Evolutionary conservation across 371 early-diverging fungal species (phyloP).

Genomic region (Rhizomucor miehei): DNA sequence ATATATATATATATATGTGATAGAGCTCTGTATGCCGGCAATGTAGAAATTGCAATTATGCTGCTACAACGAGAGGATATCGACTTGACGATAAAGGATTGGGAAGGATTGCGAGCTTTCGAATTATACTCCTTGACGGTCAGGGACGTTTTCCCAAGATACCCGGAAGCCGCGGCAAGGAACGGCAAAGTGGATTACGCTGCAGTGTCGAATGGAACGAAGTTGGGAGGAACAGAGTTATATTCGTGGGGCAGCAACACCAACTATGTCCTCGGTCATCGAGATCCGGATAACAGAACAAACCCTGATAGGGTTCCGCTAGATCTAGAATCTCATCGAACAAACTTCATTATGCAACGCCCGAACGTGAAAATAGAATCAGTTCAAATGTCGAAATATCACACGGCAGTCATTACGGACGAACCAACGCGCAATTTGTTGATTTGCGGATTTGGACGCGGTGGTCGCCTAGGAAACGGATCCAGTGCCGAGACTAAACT

Average conservation of each 20-base stretch:
- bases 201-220: background rate
- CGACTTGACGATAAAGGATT: slow-evolving; percentile 51
- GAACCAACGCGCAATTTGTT: slow-evolving; percentile 45
- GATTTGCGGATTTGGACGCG: slow-evolving; percentile 71
- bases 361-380: slow-evolving; percentile 31
- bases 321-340: slow-evolving; percentile 30
- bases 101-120: slow-evolving; percentile 29
- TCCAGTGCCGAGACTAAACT: slow-evolving; percentile 54
- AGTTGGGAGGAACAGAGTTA: slow-evolving; percentile 49
- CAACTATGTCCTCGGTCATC: slow-evolving; percentile 67
- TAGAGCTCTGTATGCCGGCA: slow-evolving; percentile 64
- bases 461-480: slow-evolving; percentile 70
- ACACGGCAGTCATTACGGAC: slow-evolving; percentile 62
- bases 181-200: slow-evolving; percentile 1
- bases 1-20: background rate
- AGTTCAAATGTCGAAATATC: slow-evolving; percentile 69
- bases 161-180: background rate
- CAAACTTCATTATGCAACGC: slow-evolving; percentile 19
- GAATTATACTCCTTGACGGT: slow-evolving; percentile 26
- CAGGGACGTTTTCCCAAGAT: background rate
- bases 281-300: slow-evolving; percentile 62
- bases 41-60: slow-evolving; percentile 57
- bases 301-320: slow-evolving; percentile 65
- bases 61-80: slow-evolving; percentile 51
- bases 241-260: slow-evolving; percentile 81